Evolutionary conservation across 768 basidiomycete species (phyloP).

Genomic region (Leccinum variicolor): DNA sequence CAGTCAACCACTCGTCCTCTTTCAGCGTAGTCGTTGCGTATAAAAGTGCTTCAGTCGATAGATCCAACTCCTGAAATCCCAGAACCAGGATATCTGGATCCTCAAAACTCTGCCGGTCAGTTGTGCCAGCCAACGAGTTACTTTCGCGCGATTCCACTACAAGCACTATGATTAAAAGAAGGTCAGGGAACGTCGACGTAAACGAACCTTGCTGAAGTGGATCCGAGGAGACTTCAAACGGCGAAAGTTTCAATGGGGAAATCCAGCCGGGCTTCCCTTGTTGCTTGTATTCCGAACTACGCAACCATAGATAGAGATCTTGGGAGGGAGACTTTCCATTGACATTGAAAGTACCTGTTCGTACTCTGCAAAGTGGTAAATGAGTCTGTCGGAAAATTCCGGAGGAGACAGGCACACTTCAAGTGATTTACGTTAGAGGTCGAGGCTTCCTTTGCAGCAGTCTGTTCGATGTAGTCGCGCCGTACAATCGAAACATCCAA

Average conservation of each 20-base stretch:
- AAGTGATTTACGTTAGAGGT: constrained; percentile 20
- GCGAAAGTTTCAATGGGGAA: constrained; percentile 37
- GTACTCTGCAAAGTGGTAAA: constrained; percentile 42
- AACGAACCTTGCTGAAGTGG: constrained; percentile 22
- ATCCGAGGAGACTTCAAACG: constrained; percentile 28
- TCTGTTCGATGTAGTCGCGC: constrained; percentile 59
- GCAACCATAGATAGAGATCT: constrained; percentile 67
- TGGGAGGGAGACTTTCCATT: constrained; percentile 74
- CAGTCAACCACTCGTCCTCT: constrained; percentile 69
- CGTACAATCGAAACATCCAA: constrained; percentile 56
- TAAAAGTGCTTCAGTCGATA: constrained; percentile 73
- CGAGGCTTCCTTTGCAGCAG: constrained; percentile 35
- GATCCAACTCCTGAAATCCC: constrained; percentile 79
- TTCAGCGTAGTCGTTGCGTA: constrained; percentile 60
- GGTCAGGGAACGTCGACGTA: neutral
- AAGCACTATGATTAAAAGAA: neutral
- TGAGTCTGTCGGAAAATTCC: neutral
- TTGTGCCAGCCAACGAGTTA: neutral
- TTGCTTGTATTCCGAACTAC: constrained; percentile 19
- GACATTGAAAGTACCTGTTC: constrained; percentile 82
- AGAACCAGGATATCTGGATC: constrained; percentile 72
- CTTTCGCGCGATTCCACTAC: constrained; percentile 9
- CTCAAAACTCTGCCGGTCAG: constrained; percentile 22
- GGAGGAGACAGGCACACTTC: constrained; percentile 14
- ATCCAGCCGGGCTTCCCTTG: constrained; percentile 19